Percentiles rank a stretch among this genome's conserved stretches.
Conservation (phyloP, 2,329 filamentous ascomycete species). For the Aspergillus hiratsukae region DNA sequence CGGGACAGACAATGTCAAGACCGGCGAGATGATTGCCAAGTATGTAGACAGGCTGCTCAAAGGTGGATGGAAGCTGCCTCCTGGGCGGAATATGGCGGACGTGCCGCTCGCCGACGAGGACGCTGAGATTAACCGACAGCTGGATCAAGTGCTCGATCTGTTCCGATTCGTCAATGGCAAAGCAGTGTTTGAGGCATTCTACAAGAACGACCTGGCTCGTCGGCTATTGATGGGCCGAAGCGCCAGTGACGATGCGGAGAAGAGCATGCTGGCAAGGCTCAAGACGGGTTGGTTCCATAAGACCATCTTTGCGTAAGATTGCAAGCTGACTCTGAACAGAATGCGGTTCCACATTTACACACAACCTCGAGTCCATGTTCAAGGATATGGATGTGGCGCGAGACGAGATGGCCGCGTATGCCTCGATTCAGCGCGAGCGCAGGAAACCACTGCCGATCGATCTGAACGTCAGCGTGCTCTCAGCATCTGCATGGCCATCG, state of each 20-base stretch:
- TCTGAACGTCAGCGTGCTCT: constrained; percentile 84
- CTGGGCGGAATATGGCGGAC: constrained; percentile 43
- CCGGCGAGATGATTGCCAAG: constrained; percentile 98
- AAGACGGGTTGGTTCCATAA: constrained; percentile 56
- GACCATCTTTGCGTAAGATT: not conserved
- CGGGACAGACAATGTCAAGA: constrained; percentile 82
- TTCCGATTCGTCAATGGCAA: constrained; percentile 98
- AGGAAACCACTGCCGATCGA: constrained; percentile 60
- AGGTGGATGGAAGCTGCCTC: constrained; percentile 72
- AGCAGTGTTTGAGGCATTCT: constrained; percentile 96
- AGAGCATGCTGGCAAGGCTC: constrained; percentile 88
- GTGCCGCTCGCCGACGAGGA: constrained; percentile 77
- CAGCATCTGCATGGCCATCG: constrained; percentile 84
- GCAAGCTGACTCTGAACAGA: constrained; percentile 46
- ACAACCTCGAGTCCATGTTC: constrained; percentile 99
- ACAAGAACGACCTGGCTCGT: constrained; percentile 93
- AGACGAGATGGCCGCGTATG: constrained; percentile 91
- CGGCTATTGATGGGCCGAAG: constrained; percentile 87
- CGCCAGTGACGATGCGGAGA: constrained; percentile 89
- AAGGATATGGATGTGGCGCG: constrained; percentile 91
- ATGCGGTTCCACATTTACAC: constrained; percentile 89
- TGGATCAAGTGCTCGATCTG: constrained; percentile 88
- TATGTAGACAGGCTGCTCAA: constrained; percentile 87
- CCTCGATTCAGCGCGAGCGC: constrained; percentile 59
- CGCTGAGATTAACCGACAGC: constrained; percentile 81